Percentiles rank a stretch among this genome's conserved stretches.
Conservation (phyloP, 805 yeast genomes). For the Candida ovalis region DNA sequence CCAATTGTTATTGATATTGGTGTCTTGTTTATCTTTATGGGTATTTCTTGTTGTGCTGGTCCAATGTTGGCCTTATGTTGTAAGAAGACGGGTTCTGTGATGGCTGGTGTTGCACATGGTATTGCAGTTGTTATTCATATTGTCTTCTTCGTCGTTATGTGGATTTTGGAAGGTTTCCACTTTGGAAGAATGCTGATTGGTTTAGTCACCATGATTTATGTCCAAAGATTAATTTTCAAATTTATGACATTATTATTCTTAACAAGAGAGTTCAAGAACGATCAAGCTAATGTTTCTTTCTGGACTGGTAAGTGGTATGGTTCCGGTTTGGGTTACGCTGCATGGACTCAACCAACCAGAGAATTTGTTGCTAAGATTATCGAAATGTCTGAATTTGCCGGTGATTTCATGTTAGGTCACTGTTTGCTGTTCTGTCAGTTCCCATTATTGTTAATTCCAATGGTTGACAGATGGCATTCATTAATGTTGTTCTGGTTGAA, state of each 20-base stretch:
- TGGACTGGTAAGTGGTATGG: constrained; percentile 99
- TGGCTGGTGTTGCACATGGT: constrained; percentile 96
- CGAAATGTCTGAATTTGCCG: constrained; percentile 93
- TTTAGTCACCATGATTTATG: constrained; percentile 73
- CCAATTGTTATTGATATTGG: constrained; percentile 92
- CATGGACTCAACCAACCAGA: constrained; percentile 93
- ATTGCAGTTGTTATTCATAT: constrained; percentile 85
- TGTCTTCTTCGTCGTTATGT: constrained; percentile 87
- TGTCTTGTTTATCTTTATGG: constrained; percentile 70
- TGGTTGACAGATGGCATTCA: constrained; percentile 96
- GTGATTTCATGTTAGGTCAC: constrained; percentile 94
- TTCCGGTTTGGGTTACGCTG: constrained; percentile 87
- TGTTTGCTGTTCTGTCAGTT: constrained; percentile 80
- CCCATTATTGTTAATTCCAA: constrained; percentile 82
- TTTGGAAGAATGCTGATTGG: constrained; percentile 88
- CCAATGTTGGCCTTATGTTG: constrained; percentile 93
- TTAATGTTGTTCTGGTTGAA: constrained; percentile 98
- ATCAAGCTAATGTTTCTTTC: constrained; percentile 95
- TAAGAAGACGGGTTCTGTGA: constrained; percentile 92
- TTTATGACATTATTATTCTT: constrained; percentile 70
- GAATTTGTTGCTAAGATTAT: constrained; percentile 92
- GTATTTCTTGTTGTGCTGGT: constrained; percentile 94
- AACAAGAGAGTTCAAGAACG: constrained; percentile 95
- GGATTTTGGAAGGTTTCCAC: constrained; percentile 93
- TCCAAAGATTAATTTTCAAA: constrained; percentile 87